Conservation (phyloP, 768 basidiomycete genomes). For the Tulasnella sp. region DNA sequence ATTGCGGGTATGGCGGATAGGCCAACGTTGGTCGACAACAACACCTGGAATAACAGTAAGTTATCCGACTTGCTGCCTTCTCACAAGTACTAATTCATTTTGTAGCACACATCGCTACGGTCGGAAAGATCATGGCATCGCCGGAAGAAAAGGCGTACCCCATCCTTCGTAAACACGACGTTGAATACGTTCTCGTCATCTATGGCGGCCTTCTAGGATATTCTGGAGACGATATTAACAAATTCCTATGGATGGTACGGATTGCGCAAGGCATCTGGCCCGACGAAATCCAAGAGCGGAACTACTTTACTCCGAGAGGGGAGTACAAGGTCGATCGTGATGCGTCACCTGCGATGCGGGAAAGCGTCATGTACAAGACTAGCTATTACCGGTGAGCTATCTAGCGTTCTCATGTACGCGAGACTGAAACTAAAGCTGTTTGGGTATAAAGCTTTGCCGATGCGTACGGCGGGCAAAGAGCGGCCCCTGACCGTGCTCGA, state of each 20-base stretch:
- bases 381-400: slow-evolving; percentile 71
- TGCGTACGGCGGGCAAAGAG: slow-evolving; percentile 57
- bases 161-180: slow-evolving; percentile 92
- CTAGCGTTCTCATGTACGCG: slow-evolving; percentile 15
- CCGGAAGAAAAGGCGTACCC: slow-evolving; percentile 93
- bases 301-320: slow-evolving; percentile 84
- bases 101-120: slow-evolving; percentile 90
- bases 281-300: slow-evolving; percentile 89
- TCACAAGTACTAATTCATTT: neutral
- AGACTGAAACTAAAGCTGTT: neutral
- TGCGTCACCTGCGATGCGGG: slow-evolving; percentile 79
- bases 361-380: slow-evolving; percentile 99
- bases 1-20: slow-evolving; percentile 99
- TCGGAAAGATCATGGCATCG: slow-evolving; percentile 96
- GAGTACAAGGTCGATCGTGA: slow-evolving; percentile 86
- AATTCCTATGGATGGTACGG: slow-evolving; percentile 98
- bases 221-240: slow-evolving; percentile 98
- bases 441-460: slow-evolving; percentile 55
- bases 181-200: slow-evolving; percentile 93
- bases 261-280: slow-evolving; percentile 96
- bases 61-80: slow-evolving; percentile 19
- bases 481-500: slow-evolving; percentile 77
- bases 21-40: slow-evolving; percentile 93
- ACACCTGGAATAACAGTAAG: slow-evolving; percentile 99
- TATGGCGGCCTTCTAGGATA: slow-evolving; percentile 95